Conservation (phyloP, 148 eudicot species). For the Nyssa sinensis region DNA sequence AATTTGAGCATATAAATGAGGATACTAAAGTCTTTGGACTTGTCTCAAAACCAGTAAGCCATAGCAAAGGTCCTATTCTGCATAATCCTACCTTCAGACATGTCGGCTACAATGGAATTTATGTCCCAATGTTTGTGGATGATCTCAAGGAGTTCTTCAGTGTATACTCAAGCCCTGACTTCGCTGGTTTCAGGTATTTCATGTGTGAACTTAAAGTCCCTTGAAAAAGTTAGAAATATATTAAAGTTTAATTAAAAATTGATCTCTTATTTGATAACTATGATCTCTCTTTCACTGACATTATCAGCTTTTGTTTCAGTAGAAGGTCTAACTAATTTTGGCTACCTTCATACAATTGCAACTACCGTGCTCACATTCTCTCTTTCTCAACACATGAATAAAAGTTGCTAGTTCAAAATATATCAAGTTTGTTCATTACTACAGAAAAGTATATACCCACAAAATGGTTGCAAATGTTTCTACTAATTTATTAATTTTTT, state of each 20-base stretch:
- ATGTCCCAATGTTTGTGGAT: slow-evolving; percentile 56
- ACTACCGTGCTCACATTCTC: no score
- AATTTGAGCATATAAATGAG: slow-evolving; percentile 26
- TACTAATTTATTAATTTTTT: not conserved
- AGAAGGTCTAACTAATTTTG: not conserved
- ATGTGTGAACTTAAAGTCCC: not conserved
- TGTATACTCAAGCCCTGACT: slow-evolving; percentile 42
- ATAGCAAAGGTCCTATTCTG: slow-evolving; percentile 49
- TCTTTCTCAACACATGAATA: no score
- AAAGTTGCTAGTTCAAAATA: not conserved
- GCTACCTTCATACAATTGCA: not conserved
- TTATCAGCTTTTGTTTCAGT: not conserved
- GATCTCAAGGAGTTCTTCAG: slow-evolving; percentile 42
- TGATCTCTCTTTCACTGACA: not conserved
- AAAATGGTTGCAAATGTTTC: not conserved
- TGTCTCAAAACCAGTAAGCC: slow-evolving; percentile 52
- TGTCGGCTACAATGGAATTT: slow-evolving; percentile 47
- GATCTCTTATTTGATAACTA: not conserved
- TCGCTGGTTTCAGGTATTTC: slow-evolving; percentile 51
- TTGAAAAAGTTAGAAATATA: not conserved
- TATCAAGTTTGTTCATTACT: not conserved
- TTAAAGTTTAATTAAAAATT: not conserved
- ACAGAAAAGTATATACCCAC: not conserved
- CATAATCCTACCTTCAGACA: slow-evolving; percentile 54
- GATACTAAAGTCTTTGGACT: slow-evolving; percentile 49